phyloP scores from a whole-genome alignment of 805 yeast species.

The Zygosaccharomyces lentus region DNA sequence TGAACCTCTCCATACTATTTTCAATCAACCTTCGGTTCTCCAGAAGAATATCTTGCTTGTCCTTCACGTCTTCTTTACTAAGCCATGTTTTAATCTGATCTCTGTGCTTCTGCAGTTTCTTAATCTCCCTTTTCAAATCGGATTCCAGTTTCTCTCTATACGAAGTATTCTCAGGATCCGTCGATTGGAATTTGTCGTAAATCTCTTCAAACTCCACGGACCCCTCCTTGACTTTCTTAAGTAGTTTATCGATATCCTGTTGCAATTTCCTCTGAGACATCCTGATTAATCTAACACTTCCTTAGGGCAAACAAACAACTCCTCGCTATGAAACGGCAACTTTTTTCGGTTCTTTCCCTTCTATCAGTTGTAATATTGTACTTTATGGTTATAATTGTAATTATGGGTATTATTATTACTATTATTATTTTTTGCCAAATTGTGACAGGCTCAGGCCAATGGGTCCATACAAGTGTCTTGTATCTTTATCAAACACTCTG shows the following conservation, averaged over 20 bases:
- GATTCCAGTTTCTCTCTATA: slow-evolving; percentile 91
- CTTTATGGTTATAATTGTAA: neutral
- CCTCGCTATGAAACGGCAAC: neutral
- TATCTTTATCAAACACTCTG: neutral
- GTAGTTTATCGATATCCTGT: slow-evolving; percentile 85
- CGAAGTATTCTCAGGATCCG: slow-evolving; percentile 63
- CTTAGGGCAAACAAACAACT: neutral
- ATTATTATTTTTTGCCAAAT: neutral
- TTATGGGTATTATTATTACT: neutral
- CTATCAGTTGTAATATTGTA: neutral
- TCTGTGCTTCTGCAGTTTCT: slow-evolving; percentile 85
- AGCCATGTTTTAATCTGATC: slow-evolving; percentile 96
- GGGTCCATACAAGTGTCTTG: neutral
- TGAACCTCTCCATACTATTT: slow-evolving; percentile 90
- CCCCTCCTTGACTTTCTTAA: slow-evolving; percentile 91
- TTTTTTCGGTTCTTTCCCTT: neutral
- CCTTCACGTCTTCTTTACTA: slow-evolving; percentile 85
- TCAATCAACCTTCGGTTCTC: slow-evolving; percentile 72
- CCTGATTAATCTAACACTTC: neutral
- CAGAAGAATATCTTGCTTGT: slow-evolving; percentile 65
- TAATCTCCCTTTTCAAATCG: slow-evolving; percentile 91
- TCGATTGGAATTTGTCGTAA: slow-evolving; percentile 75
- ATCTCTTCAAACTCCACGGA: slow-evolving; percentile 77
- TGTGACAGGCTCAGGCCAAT: neutral
- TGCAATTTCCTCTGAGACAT: slow-evolving; percentile 48